Percentiles rank a stretch among this genome's conserved stretches.
Evolutionary conservation across 257 asterid species (phyloP).

Genomic region (Ilex aquifolium): DNA sequence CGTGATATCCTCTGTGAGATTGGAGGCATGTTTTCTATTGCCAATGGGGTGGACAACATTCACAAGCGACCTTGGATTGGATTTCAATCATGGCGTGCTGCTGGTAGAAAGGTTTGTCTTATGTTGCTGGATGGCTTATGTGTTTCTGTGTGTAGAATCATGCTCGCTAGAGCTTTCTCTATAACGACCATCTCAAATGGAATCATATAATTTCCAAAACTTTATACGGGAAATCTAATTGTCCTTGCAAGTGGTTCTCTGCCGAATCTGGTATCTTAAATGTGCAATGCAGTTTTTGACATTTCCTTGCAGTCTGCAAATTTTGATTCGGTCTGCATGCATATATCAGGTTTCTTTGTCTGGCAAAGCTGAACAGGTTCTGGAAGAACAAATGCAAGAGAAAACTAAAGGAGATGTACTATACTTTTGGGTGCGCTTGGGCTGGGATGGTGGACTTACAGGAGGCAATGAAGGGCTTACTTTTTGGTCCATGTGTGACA

Average conservation of each 20-base stretch:
- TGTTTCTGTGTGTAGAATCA: conserved; percentile 1
- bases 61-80: conserved; percentile 99
- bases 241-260: no score
- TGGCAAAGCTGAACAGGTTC: conserved; percentile 60
- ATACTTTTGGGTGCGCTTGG: conserved; percentile 77
- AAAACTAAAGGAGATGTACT: conserved; percentile 74
- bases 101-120: conserved; percentile 72
- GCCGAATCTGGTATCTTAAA: no score
- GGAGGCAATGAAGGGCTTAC: conserved; percentile 67
- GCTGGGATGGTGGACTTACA: conserved; percentile 57
- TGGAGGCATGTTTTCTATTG: conserved; percentile 95
- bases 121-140: conserved; percentile 1
- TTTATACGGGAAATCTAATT: no score
- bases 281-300: no score
- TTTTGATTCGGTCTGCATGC: conserved; percentile 7
- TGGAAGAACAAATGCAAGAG: conserved; percentile 67
- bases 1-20: conserved; percentile 84
- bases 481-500: conserved; percentile 96
- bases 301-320: conserved; percentile 1
- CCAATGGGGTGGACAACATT: conserved; percentile 72
- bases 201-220: no score
- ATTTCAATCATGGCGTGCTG: conserved; percentile 98
- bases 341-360: conserved; percentile 70
- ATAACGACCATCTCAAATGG: no score
- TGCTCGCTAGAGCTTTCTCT: no score